Evolutionary conservation across 257 asterid genomes (phyloP), one percentile per base, ranked within the genome.

Genomic region (Salvia splendens): DNA sequence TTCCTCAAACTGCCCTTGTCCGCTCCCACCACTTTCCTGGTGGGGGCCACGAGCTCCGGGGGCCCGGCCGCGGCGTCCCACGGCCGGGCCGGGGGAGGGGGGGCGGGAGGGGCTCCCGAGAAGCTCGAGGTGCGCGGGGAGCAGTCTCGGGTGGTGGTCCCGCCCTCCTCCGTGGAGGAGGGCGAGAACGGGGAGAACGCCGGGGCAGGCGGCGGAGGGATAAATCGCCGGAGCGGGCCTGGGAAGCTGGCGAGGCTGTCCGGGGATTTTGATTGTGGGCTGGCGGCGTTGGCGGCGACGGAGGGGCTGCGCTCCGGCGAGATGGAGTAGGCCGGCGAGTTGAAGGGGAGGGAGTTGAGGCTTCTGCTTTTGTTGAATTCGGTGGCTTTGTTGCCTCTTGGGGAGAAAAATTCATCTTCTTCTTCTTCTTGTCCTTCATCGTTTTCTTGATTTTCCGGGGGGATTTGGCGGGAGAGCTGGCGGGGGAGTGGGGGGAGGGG

Each of bases 401-500:
- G 88, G 15, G 89, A 89, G 59, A 81, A 91, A 77, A 84, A 91
- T 49, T 81, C 86, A 1, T 87, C 89, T 2, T 84, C 82, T 0
- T 82, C 81, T 1, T 80, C 84, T 14, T 68, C 68, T 30, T 71
- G 10, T 48, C 3, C 59, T 48, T 47, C 7, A 8, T 76, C 79
- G 2, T 85, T 74, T 4, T 74, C 75, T 4, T 24, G 24, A 41
- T 76, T 78, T 12, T 66, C 85, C 16, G 68, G 8, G 5, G 36
- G 61, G 14, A 12, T 64, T 5, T 65, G 81, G 51, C 57, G 80
- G 69, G 81, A 75, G 24, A 78, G 82, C 58, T 84, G 90, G 2
- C 96, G 96, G 0, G 98, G 95, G 33, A 89, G 58, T 3, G 98
- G 97, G 2, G 98, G 98, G 17, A 92, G 85, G 1, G 98, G 97